These are phyloP conservation scores for Talaromyces trachyspermus DNA, from an alignment of 495 filamentous ascomycete genomes.

Conservation along the genomic window DNA sequence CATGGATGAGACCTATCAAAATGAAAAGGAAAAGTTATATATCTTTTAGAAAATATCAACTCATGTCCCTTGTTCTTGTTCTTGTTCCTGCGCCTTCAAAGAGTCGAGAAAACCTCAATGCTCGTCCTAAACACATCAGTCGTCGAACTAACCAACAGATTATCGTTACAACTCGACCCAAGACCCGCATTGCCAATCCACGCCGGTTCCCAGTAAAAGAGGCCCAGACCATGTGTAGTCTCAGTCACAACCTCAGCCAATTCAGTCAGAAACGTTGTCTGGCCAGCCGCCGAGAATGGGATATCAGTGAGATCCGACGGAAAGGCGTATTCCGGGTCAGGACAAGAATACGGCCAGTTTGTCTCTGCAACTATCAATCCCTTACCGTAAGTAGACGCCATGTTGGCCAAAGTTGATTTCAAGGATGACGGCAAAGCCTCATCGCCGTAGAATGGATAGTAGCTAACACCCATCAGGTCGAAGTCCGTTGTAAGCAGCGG, in stretches of 20 bases:
- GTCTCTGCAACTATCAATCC: slow-evolving; percentile 57
- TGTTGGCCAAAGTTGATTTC: slow-evolving; percentile 47
- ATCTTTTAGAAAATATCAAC: too few relatives aligned
- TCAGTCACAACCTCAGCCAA: slow-evolving; percentile 46
- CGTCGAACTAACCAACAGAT: slow-evolving; percentile 33
- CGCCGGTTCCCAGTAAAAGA: slow-evolving; percentile 69
- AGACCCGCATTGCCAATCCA: slow-evolving; percentile 58
- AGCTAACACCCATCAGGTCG: slow-evolving; percentile 64
- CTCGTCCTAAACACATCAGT: slow-evolving; percentile 25
- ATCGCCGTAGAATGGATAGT: slow-evolving; percentile 59
- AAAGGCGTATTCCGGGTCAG: slow-evolving; percentile 46
- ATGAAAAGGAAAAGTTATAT: too few relatives aligned
- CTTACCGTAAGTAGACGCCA: slow-evolving; percentile 53
- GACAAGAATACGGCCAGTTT: slow-evolving; percentile 58
- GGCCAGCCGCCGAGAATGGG: slow-evolving; percentile 53
- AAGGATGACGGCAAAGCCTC: slow-evolving; percentile 49
- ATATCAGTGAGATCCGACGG: slow-evolving; percentile 49
- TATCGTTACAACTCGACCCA: slow-evolving; percentile 47
- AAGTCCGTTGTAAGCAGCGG: slow-evolving; percentile 48
- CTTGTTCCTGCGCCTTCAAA: not conserved
- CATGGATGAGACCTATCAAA: too few relatives aligned
- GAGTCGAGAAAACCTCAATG: slow-evolving; percentile 19
- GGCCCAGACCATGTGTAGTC: slow-evolving; percentile 40
- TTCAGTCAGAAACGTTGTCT: slow-evolving; percentile 47
- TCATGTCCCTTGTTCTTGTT: too few relatives aligned